These are phyloP conservation scores for Neurospora tetraspora DNA, from an alignment of 495 filamentous ascomycete genomes.

Conservation along the genomic window DNA sequence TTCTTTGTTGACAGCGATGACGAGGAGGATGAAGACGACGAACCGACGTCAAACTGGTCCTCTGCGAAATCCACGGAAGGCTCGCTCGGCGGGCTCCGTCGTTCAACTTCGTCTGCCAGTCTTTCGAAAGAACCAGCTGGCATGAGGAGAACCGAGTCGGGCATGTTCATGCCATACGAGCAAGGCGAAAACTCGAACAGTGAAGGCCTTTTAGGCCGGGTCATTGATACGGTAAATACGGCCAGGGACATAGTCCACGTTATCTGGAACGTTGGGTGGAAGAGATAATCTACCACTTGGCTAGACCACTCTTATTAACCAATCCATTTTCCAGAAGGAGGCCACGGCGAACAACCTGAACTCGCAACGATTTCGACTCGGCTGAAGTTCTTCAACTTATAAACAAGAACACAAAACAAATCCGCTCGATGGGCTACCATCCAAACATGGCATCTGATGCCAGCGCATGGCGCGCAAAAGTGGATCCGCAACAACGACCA, in stretches of 20 bases:
- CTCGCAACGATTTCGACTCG: conserved; percentile 20
- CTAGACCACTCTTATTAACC: conserved; percentile 25
- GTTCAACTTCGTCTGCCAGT: conserved; percentile 26
- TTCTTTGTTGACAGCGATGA: conserved; percentile 47
- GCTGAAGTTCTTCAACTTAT: conserved; percentile 10
- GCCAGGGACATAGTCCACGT: conserved; percentile 93
- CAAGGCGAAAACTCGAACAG: conserved; percentile 52
- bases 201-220: conserved; percentile 59
- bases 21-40: conserved; percentile 44
- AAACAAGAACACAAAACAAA: conserved; percentile 17
- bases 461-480: not conserved
- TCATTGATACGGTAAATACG: conserved; percentile 93
- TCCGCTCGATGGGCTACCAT: not conserved
- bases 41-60: conserved; percentile 31
- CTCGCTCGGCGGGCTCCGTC: conserved; percentile 16
- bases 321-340: conserved; percentile 27
- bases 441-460: conserved; percentile 1
- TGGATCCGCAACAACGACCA: not conserved
- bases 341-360: conserved; percentile 8
- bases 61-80: conserved; percentile 7
- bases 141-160: conserved; percentile 63
- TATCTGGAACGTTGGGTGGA: conserved; percentile 97
- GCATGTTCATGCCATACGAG: conserved; percentile 81
- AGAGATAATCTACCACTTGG: conserved; percentile 40
- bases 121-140: conserved; percentile 35